Percentiles rank a stretch among this genome's conserved stretches.
phyloP scores from a whole-genome alignment of 2,329 filamentous ascomycete species.

The Colletotrichum sp. region DNA sequence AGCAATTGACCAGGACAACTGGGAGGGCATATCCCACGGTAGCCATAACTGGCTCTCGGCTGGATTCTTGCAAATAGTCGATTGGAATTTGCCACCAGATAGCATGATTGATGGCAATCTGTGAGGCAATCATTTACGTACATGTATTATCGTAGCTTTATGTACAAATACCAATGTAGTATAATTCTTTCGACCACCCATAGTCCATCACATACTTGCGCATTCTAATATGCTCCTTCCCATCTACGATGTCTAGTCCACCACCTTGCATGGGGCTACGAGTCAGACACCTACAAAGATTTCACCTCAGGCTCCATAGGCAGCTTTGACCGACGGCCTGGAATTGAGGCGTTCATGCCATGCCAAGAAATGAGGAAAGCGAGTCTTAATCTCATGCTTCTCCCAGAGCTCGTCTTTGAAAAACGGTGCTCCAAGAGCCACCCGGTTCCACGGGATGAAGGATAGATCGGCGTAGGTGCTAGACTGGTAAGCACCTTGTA shows the following conservation, averaged over 20 bases:
- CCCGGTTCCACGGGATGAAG: slow-evolving; percentile 34
- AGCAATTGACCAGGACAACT: not conserved
- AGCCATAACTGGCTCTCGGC: not conserved
- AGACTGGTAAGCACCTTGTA: not conserved
- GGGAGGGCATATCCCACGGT: not conserved
- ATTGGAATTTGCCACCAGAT: not conserved
- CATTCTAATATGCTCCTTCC: not conserved
- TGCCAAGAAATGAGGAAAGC: not conserved
- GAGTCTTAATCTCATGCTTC: not conserved
- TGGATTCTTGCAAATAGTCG: not conserved
- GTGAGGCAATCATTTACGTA: not conserved
- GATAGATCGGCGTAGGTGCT: slow-evolving; percentile 30
- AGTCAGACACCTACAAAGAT: not conserved
- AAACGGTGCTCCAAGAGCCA: not conserved
- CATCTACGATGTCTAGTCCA: not conserved
- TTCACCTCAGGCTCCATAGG: not conserved
- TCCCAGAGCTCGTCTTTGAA: not conserved
- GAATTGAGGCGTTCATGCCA: not conserved
- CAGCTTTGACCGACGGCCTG: not conserved
- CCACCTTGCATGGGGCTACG: not conserved
- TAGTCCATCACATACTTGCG: not conserved
- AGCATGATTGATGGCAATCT: not conserved
- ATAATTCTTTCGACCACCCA: not conserved
- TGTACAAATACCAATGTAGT: not conserved
- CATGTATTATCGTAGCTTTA: not conserved